phyloP scores from a whole-genome alignment of 2,329 filamentous ascomycete genomes.

The Ilyonectria robusta region DNA sequence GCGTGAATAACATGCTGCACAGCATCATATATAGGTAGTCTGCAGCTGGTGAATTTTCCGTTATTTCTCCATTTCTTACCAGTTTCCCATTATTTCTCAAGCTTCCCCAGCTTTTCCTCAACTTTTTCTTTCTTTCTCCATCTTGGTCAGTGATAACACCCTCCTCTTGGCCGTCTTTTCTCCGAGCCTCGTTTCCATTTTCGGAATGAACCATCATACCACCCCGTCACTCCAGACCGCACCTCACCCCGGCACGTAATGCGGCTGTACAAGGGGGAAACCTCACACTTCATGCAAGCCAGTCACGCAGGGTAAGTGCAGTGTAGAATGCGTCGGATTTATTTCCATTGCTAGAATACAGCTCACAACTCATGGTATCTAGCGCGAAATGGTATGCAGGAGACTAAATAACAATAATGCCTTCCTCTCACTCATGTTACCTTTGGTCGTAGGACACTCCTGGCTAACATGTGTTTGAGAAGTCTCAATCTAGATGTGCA shows the following conservation, averaged over 20 bases:
- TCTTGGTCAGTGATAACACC: background rate
- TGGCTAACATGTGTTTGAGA: conserved; percentile 1
- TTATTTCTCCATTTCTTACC: background rate
- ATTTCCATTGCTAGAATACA: conserved; percentile 6
- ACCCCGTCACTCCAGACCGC: background rate
- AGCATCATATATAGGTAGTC: conserved; percentile 3
- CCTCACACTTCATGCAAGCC: background rate
- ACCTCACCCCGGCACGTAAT: background rate
- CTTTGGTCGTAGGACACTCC: background rate
- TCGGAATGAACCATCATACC: conserved; percentile 4
- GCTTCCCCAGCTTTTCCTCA: conserved; percentile 14
- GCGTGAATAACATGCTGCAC: conserved; percentile 9
- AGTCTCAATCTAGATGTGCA: conserved; percentile 10
- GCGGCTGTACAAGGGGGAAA: background rate
- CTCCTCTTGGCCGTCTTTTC: background rate
- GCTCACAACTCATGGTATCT: conserved; percentile 30
- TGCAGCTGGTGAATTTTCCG: background rate
- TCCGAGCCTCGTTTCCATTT: conserved; percentile 5
- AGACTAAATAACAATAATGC: conserved; percentile 23
- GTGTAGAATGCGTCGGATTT: background rate
- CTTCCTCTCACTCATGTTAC: conserved; percentile 13
- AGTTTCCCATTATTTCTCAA: background rate
- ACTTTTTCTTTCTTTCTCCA: background rate
- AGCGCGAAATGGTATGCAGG: conserved; percentile 38
- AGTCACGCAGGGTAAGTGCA: background rate